Base-by-base conservation (phyloP, 2,329 filamentous ascomycete genomes). In the Monilinia polystroma region DNA sequence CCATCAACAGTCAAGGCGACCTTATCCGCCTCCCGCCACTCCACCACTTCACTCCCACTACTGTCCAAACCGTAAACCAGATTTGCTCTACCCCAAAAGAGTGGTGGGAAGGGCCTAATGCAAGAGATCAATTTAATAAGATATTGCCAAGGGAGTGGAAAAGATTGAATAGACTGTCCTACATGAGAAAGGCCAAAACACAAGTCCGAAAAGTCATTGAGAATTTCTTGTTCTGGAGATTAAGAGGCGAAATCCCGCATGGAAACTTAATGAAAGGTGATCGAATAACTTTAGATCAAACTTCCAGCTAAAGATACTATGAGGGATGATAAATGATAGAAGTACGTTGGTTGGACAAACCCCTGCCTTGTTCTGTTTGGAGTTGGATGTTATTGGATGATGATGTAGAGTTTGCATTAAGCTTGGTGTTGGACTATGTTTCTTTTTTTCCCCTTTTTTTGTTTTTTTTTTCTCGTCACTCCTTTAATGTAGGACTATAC, bases 51-150 rank as follows among this genome's bases (percentile, higher is more conserved):
- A 91, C 90, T 0, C 82, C 96, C 55, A 92, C 88, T 0, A 86
- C 86, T 0, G 90, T 97, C 20, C 87, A 89, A 78, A 94, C 97
- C 68, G 93, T 93, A 18, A 86, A 86, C 72, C 85, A 91, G 38
- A 23, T n/a, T 12, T n/a, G 20, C 8, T 5, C 29, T 1, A 20
- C 53, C 4, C 32, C 53, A 29, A n/a, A 14, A 26, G n/a, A 43
- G 16, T 66, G 64, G 64, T 66, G 64, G 64, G 64, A 66, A 18
- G 14, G 6, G 0, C 20, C 29, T 0, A 1, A 38, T 2, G 45
- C 35, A 0, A 8, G 6, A 0, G 64, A 66, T 47, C 2, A n/a
- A 5, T 16, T 38, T 4, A 56, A 49, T 3, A 62, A 54, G 7
- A 1, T 10, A 0, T 0, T 66, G 2, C 56, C 64, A 0, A 29